These are phyloP conservation scores for Zygosaccharomyces sapae DNA, from an alignment of 1,139 yeast species.

Conservation along the genomic window DNA sequence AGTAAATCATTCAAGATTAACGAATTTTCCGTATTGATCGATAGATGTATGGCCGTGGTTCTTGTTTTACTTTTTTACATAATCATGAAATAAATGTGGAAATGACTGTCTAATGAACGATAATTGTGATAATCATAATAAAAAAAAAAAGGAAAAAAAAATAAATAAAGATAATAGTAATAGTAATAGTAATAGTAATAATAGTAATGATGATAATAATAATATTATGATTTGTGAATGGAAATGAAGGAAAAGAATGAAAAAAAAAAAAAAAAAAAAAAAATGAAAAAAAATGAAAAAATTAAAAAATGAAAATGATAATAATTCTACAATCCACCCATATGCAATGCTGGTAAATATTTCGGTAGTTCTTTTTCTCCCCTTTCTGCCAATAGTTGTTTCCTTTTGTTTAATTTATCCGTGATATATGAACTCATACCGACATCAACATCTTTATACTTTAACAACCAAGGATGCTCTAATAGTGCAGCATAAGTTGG, in stretches of 20 bases:
- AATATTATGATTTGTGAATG: neutral
- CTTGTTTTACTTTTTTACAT: neutral
- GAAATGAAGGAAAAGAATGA: neutral
- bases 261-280: neutral
- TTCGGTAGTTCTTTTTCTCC: slow-evolving; percentile 30
- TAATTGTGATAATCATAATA: neutral
- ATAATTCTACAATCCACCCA: slow-evolving; percentile 32
- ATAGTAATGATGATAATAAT: neutral
- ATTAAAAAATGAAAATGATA: neutral
- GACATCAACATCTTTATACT: slow-evolving; percentile 43
- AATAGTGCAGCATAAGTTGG: slow-evolving; percentile 77
- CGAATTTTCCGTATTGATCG: neutral
- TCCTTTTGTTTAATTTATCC: slow-evolving; percentile 35
- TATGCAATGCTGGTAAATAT: slow-evolving; percentile 36
- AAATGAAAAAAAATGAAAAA: neutral
- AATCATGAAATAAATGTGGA: neutral
- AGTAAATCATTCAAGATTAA: no score
- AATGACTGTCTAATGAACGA: neutral
- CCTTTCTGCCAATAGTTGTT: slow-evolving; percentile 26
- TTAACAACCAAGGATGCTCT: slow-evolving; percentile 76
- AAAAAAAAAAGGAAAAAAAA: neutral
- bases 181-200: no score
- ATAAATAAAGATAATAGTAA: neutral
- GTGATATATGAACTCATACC: slow-evolving; percentile 38
- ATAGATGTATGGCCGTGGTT: neutral